Evolutionary conservation across 1,139 yeast species (phyloP).

Genomic region (Suhomyces wounanorum): DNA sequence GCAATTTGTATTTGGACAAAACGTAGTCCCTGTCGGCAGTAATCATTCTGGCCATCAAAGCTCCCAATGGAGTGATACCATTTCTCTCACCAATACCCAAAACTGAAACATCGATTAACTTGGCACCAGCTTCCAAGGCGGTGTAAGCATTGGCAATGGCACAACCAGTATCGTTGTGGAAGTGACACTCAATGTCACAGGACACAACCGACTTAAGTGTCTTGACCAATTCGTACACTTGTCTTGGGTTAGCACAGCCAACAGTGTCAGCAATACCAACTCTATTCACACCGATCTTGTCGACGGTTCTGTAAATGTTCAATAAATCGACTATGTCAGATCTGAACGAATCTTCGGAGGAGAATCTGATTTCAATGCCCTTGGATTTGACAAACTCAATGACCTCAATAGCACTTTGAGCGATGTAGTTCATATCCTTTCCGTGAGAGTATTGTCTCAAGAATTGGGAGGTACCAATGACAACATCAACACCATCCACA

Average conservation of each 20-base stretch:
- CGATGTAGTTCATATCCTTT: slow-evolving; percentile 98
- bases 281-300: slow-evolving; percentile 59
- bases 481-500: slow-evolving; percentile 62
- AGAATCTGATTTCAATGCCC: slow-evolving; percentile 58
- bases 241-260: slow-evolving; percentile 64
- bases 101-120: slow-evolving; percentile 56
- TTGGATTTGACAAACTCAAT: slow-evolving; percentile 59
- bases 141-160: slow-evolving; percentile 64
- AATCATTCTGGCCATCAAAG: slow-evolving; percentile 64
- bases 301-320: slow-evolving; percentile 58
- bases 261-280: slow-evolving; percentile 65
- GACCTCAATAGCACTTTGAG: slow-evolving; percentile 71
- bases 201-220: slow-evolving; percentile 57
- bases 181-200: slow-evolving; percentile 62
- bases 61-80: slow-evolving; percentile 62
- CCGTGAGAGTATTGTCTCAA: slow-evolving; percentile 95
- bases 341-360: slow-evolving; percentile 60
- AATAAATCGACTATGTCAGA: slow-evolving; percentile 58
- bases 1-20: slow-evolving; percentile 55
- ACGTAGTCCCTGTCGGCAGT: slow-evolving; percentile 62
- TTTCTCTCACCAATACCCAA: slow-evolving; percentile 64
- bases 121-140: slow-evolving; percentile 64
- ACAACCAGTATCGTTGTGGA: slow-evolving; percentile 65
- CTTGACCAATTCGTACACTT: slow-evolving; percentile 58
- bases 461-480: slow-evolving; percentile 59